Evolutionary conservation across 495 filamentous ascomycete species (phyloP).

Genomic region (Darksidea phi): DNA sequence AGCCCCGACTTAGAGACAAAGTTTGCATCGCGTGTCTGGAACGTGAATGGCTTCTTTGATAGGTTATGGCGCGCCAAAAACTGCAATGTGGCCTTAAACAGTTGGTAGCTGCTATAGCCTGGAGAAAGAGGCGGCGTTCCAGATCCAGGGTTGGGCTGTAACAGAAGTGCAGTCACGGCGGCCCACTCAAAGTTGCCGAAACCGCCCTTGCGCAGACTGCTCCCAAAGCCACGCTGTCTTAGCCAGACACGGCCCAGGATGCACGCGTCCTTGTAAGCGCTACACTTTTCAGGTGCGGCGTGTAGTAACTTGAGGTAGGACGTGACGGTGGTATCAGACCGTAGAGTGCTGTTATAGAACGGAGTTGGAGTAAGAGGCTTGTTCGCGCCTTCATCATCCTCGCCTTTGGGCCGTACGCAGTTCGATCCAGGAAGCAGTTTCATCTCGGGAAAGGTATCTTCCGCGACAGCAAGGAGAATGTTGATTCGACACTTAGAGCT

Average conservation of each 20-base stretch:
- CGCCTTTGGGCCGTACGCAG: constrained; percentile 59
- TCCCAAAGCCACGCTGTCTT: constrained; percentile 76
- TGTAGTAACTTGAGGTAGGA: constrained; percentile 73
- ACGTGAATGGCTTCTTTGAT: constrained; percentile 58
- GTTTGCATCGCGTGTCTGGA: constrained; percentile 46
- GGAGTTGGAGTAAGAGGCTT: constrained; percentile 59
- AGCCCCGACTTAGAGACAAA: constrained; percentile 39
- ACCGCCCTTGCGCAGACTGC: constrained; percentile 68
- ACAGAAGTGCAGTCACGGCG: constrained; percentile 69
- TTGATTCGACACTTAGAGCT: constrained; percentile 60
- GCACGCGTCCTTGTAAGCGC: constrained; percentile 76
- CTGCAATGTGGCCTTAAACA: constrained; percentile 89
- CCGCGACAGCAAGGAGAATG: constrained; percentile 72
- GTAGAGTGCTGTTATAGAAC: constrained; percentile 84
- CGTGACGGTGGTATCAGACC: constrained; percentile 70
- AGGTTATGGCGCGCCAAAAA: constrained; percentile 74
- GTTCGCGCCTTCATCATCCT: constrained; percentile 42
- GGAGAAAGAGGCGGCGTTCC: constrained; percentile 68
- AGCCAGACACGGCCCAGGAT: constrained; percentile 86
- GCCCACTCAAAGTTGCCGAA: constrained; percentile 95
- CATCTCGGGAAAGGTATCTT: constrained; percentile 60
- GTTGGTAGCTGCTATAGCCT: constrained; percentile 85
- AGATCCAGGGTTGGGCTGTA: constrained; percentile 59
- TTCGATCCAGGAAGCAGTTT: constrained; percentile 71
- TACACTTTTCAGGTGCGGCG: constrained; percentile 61